A percentile compares a stretch with the other conserved stretches of the same genome.
phyloP scores from a whole-genome alignment of 164 flowering plant species.

The Stephania cephalantha region DNA sequence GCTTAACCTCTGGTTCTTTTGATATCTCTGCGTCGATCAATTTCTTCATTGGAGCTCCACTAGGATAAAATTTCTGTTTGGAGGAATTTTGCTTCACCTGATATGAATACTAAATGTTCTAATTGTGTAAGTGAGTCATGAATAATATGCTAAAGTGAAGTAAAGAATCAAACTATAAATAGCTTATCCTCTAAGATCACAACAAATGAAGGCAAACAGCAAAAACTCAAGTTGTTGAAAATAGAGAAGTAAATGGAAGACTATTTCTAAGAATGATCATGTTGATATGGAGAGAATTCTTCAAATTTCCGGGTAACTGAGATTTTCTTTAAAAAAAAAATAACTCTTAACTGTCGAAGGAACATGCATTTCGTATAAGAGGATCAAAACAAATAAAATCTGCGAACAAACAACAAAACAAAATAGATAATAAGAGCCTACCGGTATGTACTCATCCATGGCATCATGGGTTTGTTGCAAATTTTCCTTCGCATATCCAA shows the following conservation, averaged over 20 bases:
- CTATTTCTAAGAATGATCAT: neutral
- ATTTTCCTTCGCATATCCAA: slow-evolving; percentile 52
- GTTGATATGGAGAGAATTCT: neutral
- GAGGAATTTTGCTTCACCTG: slow-evolving; percentile 36
- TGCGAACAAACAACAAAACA: slow-evolving; percentile 2
- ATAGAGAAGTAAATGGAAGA: neutral
- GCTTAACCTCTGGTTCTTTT: slow-evolving; percentile 37
- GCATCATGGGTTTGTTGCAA: slow-evolving; percentile 34
- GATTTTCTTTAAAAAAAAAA: no score
- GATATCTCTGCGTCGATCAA: slow-evolving; percentile 62
- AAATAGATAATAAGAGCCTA: slow-evolving; percentile 14
- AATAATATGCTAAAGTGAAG: neutral
- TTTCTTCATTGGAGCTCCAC: slow-evolving; percentile 65
- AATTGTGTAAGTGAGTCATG: slow-evolving; percentile 7
- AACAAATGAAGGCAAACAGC: neutral
- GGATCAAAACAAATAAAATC: neutral
- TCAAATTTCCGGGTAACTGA: neutral
- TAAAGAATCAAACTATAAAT: neutral
- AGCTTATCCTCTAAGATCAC: neutral
- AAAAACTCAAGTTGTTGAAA: neutral
- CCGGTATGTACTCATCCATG: slow-evolving; percentile 36
- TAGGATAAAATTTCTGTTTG: slow-evolving; percentile 28
- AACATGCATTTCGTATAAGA: neutral
- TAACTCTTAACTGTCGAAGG: no score
- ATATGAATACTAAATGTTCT: slow-evolving; percentile 37